Conservation (phyloP, 805 yeast species). For the Zygoascus tannicola region DNA sequence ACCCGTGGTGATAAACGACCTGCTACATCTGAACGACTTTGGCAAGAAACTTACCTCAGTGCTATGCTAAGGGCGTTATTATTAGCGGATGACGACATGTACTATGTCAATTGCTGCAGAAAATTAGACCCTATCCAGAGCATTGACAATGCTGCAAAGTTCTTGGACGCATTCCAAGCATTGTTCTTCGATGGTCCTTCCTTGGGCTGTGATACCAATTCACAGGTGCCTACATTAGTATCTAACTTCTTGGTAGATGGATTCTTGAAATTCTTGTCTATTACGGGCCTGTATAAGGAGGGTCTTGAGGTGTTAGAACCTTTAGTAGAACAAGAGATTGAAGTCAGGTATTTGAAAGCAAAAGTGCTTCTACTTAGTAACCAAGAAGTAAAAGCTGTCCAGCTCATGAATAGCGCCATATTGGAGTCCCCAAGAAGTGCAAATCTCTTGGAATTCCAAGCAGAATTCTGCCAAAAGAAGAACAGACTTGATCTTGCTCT, state of each 20-base stretch:
- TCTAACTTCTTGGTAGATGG: constrained; percentile 70
- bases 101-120: constrained; percentile 73
- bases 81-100: constrained; percentile 72
- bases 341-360: constrained; percentile 42
- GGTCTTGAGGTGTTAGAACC: constrained; percentile 52
- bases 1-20: constrained; percentile 31
- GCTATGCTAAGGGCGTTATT: constrained; percentile 68
- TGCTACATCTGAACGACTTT: constrained; percentile 24
- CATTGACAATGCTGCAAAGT: constrained; percentile 40
- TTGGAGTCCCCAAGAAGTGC: constrained; percentile 44
- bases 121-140: constrained; percentile 64
- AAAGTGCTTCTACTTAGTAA: constrained; percentile 34
- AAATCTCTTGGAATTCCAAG: constrained; percentile 50
- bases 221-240: constrained; percentile 56
- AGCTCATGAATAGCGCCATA: constrained; percentile 34
- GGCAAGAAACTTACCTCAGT: constrained; percentile 49
- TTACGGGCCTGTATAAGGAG: constrained; percentile 55
- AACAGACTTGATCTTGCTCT: constrained; percentile 47
- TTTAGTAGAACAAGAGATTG: constrained; percentile 42
- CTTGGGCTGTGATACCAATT: constrained; percentile 57
- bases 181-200: constrained; percentile 58
- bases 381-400: constrained; percentile 42
- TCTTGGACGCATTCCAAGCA: constrained; percentile 55
- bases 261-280: constrained; percentile 49
- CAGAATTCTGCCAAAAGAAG: constrained; percentile 50